Evolutionary conservation across 805 yeast genomes (phyloP).

Genomic region (Zygoascus flipseniorum): DNA sequence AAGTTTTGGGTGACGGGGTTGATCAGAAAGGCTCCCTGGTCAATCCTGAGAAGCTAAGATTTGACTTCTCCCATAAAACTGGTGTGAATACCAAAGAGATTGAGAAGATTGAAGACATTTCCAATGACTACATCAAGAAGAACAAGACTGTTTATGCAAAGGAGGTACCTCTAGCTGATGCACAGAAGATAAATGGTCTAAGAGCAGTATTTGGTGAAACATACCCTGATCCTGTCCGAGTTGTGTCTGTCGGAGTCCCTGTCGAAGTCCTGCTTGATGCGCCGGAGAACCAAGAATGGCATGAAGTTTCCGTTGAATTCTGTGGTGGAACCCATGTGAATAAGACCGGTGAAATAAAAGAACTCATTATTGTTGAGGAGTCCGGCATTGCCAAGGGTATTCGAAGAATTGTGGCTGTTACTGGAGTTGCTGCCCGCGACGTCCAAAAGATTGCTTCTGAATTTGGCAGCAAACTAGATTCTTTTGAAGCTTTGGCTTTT

Average conservation of each 20-base stretch:
- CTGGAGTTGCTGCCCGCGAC: slow-evolving; percentile 83
- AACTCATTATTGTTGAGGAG: slow-evolving; percentile 84
- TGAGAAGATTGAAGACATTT: slow-evolving; percentile 63
- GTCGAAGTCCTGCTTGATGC: slow-evolving; percentile 69
- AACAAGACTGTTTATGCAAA: slow-evolving; percentile 70
- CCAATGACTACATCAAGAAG: slow-evolving; percentile 60
- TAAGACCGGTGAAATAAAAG: slow-evolving; percentile 88
- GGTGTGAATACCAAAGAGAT: slow-evolving; percentile 68
- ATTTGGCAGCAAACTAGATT: slow-evolving; percentile 52
- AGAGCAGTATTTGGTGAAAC: slow-evolving; percentile 99
- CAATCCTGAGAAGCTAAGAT: slow-evolving; percentile 89
- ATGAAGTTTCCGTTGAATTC: slow-evolving; percentile 75
- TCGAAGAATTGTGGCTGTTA: slow-evolving; percentile 94
- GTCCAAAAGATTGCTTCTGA: slow-evolving; percentile 80
- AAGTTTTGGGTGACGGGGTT: slow-evolving; percentile 76
- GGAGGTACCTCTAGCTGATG: slow-evolving; percentile 68
- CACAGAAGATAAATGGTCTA: slow-evolving; percentile 70
- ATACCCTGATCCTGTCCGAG: slow-evolving; percentile 98
- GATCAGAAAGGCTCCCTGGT: slow-evolving; percentile 97
- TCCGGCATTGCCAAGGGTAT: slow-evolving; percentile 98
- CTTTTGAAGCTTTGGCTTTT: slow-evolving; percentile 55
- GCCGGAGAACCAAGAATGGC: slow-evolving; percentile 73
- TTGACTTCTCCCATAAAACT: slow-evolving; percentile 91
- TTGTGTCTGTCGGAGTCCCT: slow-evolving; percentile 89
- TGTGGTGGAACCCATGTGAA: slow-evolving; percentile 99